Percentiles rank a stretch among this genome's conserved stretches.
Evolutionary conservation across 495 filamentous ascomycete genomes (phyloP).

Genomic region (Xylaria cubensis): DNA sequence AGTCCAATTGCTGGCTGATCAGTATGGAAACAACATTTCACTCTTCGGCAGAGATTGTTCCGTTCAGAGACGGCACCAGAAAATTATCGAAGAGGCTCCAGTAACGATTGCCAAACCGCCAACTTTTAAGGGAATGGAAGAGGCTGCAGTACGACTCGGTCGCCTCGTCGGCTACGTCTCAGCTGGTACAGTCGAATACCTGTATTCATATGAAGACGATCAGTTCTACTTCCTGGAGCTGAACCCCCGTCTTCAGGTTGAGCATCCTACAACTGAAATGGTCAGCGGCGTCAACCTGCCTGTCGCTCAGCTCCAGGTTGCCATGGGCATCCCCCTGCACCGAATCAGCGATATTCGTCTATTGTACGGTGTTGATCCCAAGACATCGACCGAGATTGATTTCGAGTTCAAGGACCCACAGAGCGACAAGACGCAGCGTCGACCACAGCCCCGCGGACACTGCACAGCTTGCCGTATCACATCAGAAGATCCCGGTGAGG

Average conservation of each 20-base stretch:
- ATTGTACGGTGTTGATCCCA: conserved; percentile 94
- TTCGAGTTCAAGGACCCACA: conserved; percentile 92
- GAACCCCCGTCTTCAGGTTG: conserved; percentile 97
- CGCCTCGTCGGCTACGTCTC: conserved; percentile 97
- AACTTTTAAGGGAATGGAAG: conserved; percentile 96
- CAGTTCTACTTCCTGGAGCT: conserved; percentile 99
- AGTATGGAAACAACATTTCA: conserved; percentile 99
- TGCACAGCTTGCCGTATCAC: conserved; percentile 99
- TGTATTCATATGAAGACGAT: conserved; percentile 97
- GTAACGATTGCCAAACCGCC: conserved; percentile 89
- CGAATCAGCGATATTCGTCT: conserved; percentile 95
- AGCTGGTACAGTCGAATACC: conserved; percentile 97
- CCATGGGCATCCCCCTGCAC: conserved; percentile 97
- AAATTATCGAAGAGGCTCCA: conserved; percentile 99
- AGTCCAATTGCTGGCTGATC: conserved; percentile 94
- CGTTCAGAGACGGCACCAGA: conserved; percentile 97
- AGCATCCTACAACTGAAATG: conserved; percentile 99
- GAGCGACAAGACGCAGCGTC: conserved; percentile 82
- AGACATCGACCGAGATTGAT: conserved; percentile 85
- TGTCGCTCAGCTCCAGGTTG: conserved; percentile 96
- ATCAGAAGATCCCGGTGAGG: conserved; percentile 97
- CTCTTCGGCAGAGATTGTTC: conserved; percentile 99
- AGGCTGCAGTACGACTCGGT: conserved; percentile 92
- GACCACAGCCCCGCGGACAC: conserved; percentile 93
- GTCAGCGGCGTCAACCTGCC: conserved; percentile 97